These are phyloP conservation scores for Naganishia sp. DNA, from an alignment of 1,284 basidiomycete genomes.

Conservation along the genomic window DNA sequence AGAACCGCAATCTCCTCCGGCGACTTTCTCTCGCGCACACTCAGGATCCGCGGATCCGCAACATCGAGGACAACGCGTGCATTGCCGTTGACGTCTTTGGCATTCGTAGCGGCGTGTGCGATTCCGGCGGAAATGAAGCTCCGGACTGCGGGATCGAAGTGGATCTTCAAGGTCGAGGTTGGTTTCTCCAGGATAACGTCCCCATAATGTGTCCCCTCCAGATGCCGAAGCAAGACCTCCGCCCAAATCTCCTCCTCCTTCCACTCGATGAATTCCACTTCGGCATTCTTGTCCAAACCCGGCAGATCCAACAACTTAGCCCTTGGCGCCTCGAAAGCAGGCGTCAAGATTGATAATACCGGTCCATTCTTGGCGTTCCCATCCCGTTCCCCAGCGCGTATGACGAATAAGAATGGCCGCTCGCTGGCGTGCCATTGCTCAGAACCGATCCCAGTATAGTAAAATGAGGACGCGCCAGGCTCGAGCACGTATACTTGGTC, in stretches of 20 bases:
- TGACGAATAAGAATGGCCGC: slow-evolving; percentile 70
- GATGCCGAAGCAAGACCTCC: slow-evolving; percentile 57
- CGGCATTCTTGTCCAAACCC: slow-evolving; percentile 42
- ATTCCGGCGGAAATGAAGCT: slow-evolving; percentile 59
- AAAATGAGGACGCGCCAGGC: slow-evolving; percentile 69
- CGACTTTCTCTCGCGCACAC: slow-evolving; percentile 73
- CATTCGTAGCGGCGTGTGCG: slow-evolving; percentile 43
- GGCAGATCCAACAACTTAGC: slow-evolving; percentile 62
- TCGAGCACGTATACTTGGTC: slow-evolving; percentile 61
- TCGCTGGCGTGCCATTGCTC: slow-evolving; percentile 71
- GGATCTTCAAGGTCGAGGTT: slow-evolving; percentile 46
- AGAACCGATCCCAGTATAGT: slow-evolving; percentile 69
- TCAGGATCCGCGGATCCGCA: slow-evolving; percentile 62
- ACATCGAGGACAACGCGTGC: slow-evolving; percentile 49
- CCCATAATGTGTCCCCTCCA: slow-evolving; percentile 41
- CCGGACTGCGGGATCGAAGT: slow-evolving; percentile 67
- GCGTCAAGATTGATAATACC: slow-evolving; percentile 66
- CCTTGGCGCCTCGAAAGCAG: slow-evolving; percentile 72
- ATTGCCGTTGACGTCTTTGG: slow-evolving; percentile 31
- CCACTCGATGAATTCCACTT: slow-evolving; percentile 67
- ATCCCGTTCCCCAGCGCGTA: slow-evolving; percentile 51
- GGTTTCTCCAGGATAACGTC: neutral
- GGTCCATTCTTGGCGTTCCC: slow-evolving; percentile 41
- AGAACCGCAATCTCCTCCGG: slow-evolving; percentile 68
- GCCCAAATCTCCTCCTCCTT: slow-evolving; percentile 73